Base-by-base conservation (phyloP, 2,329 filamentous ascomycete genomes). In the Botrytis porri region DNA sequence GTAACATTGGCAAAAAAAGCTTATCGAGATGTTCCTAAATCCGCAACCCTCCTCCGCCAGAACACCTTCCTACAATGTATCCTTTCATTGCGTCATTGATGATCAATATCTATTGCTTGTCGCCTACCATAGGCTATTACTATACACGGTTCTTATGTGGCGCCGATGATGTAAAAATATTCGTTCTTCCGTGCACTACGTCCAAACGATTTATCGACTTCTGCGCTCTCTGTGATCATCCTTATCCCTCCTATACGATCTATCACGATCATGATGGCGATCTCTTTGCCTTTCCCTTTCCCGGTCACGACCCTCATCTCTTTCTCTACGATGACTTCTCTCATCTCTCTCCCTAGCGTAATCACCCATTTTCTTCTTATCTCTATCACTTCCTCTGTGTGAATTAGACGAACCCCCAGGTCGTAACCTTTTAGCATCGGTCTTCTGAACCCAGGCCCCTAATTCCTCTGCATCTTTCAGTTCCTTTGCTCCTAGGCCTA, bases 401-500 rank as follows among this genome's bases (percentile, higher is more conserved):
- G 43, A 48, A 9, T 41, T 18, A 54, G 79, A 82, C 18, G 57
- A 69, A 78, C 76, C 83, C 69, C 72, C 78, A 1, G 79, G 80
- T 51, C 82, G 82, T 66, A 85, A 82, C 75, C 86, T 87, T 45
- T 84, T 85, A 73, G 85, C 85, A 78, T 88, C 87, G 73, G 87
- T 87, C 72, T 88, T 89, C 74, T 92, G 93, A 20, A 94, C 92
- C 93, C 93, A 97, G 1, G 89, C 91, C 1, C 93, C 93, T 29
- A 97, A 83, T 77, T 97, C 93, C 75, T 93, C 87, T 35, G 85
- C 88, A 54, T 87, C 89, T 64, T 92, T 89, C 25, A 94, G 87
- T 79, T 94, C 90, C 80, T 95, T 97, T 18, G 95, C 95, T 5
- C 95, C 96, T 12, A 98, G 91, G 0, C 96, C 96, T 16, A 98